Evolutionary conservation across 345 rosid species (phyloP), one percentile per base, ranked within the genome.

Genomic region (Eucalyptus microcorys): DNA sequence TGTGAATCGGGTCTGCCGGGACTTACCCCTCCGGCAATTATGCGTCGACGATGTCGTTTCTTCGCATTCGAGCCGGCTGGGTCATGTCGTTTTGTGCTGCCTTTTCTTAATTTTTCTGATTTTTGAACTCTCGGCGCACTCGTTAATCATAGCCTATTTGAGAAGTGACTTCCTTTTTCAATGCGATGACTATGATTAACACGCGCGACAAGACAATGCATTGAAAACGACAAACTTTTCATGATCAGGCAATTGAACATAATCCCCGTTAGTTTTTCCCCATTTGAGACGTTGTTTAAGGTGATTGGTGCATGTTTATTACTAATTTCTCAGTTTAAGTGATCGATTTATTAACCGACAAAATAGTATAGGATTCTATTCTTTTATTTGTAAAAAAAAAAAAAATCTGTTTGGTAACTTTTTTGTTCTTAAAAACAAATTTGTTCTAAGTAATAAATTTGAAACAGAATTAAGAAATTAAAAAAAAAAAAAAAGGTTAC

Each of bases 391-490:
- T 52, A 0, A 3, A 7, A 52, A 52, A 7, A 6, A 52, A 52
- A 4, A 0, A 13, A 7, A 6, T 52, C 24, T 1, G 0, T 52
- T 52, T 7, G 22, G 3, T 19, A 19, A 52, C 10, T 0, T 52
- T 19, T 19, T 52, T 52, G 0, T 7, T 19, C 7, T 0, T 3
- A 50, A 0, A 7, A 52, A 19, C 4, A 52, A 52, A 52, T 52
- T 52, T 52, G 1, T 52, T 52, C 0, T 52, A 1, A 1, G 0
- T 19, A 1, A 52, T 52, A 8, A 1, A 7, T 52, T 52, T 52
- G 1, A 52, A 52, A 52, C 0, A 52, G 0, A 52, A 50, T 50
- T 0, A 17, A n/a, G n/a, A n/a, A n/a, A n/a, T n/a, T n/a, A n/a
- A n/a, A 50, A 0, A 16, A 50, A 0, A 17, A 17, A 3, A 3